A percentile compares a stretch with the other conserved stretches of the same genome.
Evolutionary conservation across 495 filamentous ascomycete genomes (phyloP).

Genomic region (Penicillium subrubescens): DNA sequence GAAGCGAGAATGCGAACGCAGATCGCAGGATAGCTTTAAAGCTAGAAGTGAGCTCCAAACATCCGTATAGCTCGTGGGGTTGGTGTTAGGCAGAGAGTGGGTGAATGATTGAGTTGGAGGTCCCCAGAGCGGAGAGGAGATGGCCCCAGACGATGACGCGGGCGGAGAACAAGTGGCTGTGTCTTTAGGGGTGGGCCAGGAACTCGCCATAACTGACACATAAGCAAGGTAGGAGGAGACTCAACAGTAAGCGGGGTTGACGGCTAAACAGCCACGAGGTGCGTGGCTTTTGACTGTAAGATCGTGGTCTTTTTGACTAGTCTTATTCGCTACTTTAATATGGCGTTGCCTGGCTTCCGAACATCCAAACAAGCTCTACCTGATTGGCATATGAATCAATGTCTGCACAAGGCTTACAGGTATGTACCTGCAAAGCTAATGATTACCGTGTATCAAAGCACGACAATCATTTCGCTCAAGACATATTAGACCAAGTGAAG

Average conservation of each 20-base stretch:
- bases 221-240: background rate
- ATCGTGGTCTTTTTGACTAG: background rate
- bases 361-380: background rate
- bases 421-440: too few species aligned
- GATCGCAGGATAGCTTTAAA: constrained; percentile 17
- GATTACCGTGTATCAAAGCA: too few species aligned
- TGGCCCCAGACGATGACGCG: constrained; percentile 42
- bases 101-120: constrained; percentile 9
- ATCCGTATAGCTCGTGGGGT: constrained; percentile 3
- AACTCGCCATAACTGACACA: background rate
- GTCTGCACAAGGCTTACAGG: too few species aligned
- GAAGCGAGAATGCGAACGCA: constrained; percentile 11
- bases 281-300: background rate
- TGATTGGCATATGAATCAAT: background rate
- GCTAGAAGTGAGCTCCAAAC: background rate
- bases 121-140: constrained; percentile 20
- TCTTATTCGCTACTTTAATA: background rate
- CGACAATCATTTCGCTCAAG: too few species aligned
- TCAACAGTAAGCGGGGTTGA: background rate
- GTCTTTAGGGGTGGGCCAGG: constrained; percentile 9
- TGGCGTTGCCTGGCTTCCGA: background rate
- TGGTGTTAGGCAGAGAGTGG: constrained; percentile 6
- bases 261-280: background rate
- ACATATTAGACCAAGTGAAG: too few species aligned
- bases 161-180: constrained; percentile 33